Conservation (phyloP, 1,284 basidiomycete genomes). For the Pyrrhoderma noxium region DNA sequence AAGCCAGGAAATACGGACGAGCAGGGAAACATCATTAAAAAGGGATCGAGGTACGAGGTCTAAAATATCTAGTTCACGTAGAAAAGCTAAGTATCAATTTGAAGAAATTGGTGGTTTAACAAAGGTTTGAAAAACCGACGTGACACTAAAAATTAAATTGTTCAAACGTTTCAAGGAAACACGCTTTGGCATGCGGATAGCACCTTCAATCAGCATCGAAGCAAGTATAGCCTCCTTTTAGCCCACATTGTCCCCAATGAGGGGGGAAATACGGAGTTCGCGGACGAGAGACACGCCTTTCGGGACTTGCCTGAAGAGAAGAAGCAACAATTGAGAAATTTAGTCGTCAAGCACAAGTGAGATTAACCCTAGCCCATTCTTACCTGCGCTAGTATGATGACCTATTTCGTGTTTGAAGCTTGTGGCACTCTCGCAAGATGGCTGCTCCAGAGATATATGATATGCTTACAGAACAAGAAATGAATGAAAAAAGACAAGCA, state of each 20-base stretch:
- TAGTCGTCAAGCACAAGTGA: constrained; percentile 24
- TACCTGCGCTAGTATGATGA: background rate
- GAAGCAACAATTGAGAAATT: constrained; percentile 25
- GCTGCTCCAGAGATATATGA: constrained; percentile 23
- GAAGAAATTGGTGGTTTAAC: constrained; percentile 21
- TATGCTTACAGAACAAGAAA: constrained; percentile 21
- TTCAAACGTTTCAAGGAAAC: constrained; percentile 16
- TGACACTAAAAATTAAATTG: background rate
- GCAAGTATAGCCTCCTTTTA: constrained; percentile 25
- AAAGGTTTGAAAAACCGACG: constrained; percentile 8
- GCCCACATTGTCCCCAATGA: constrained; percentile 24
- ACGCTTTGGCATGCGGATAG: constrained; percentile 25
- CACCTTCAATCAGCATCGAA: constrained; percentile 25
- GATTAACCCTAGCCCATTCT: background rate
- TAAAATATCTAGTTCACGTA: background rate
- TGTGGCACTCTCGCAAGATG: constrained; percentile 23
- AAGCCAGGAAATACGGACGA: constrained; percentile 22
- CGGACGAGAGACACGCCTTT: constrained; percentile 25
- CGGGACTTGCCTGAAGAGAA: constrained; percentile 21
- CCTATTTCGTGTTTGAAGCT: constrained; percentile 2
- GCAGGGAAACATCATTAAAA: constrained; percentile 19
- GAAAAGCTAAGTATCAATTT: background rate
- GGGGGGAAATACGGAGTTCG: constrained; percentile 26
- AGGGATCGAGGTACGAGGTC: constrained; percentile 9
- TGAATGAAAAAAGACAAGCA: constrained; percentile 20